Conservation (phyloP, 192 early-diverging fungal genomes). For the Entomortierella chlamydospora region DNA sequence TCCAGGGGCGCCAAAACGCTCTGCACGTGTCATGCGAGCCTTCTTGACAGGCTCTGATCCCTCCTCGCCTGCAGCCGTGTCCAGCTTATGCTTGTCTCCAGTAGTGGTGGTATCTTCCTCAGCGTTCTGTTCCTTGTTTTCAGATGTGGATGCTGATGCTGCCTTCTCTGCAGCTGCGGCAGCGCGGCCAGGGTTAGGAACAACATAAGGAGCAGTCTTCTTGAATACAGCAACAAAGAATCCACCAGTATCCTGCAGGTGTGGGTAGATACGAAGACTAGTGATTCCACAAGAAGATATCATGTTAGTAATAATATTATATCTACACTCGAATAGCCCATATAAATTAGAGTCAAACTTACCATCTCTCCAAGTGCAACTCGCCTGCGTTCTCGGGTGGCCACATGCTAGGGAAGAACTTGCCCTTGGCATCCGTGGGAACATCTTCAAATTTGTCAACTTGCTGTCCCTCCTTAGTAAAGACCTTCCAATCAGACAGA, state of each 20-base stretch:
- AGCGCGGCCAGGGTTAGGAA: slow-evolving; percentile 62
- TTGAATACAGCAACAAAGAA: slow-evolving; percentile 98
- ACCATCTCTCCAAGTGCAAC: slow-evolving; percentile 76
- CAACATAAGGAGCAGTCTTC: slow-evolving; percentile 77
- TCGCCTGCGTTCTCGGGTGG: slow-evolving; percentile 69
- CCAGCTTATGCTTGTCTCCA: slow-evolving; percentile 50
- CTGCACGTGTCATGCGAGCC: slow-evolving; percentile 37
- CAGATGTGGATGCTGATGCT: slow-evolving; percentile 22
- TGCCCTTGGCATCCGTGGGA: slow-evolving; percentile 50
- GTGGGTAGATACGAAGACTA: slow-evolving; percentile 92
- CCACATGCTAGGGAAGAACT: slow-evolving; percentile 69
- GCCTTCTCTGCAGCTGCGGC: slow-evolving; percentile 52
- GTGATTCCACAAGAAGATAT: slow-evolving; percentile 15
- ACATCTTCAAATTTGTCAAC: slow-evolving; percentile 64
- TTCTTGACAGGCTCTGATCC: slow-evolving; percentile 34
- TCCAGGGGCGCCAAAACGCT: slow-evolving; percentile 33
- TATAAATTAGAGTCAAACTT: slow-evolving; percentile 6
- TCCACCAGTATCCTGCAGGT: slow-evolving; percentile 95
- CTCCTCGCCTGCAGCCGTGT: background rate
- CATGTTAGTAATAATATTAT: slow-evolving; percentile 30
- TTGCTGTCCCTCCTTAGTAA: slow-evolving; percentile 70
- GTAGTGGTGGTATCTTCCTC: slow-evolving; percentile 29
- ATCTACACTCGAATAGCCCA: too few species aligned
- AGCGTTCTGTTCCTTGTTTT: slow-evolving; percentile 6
- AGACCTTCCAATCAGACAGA: slow-evolving; percentile 87